Evolutionary conservation across 441 rosid species (phyloP), one percentile per base, ranked within the genome.

Genomic region (Isatis lusitanica): DNA sequence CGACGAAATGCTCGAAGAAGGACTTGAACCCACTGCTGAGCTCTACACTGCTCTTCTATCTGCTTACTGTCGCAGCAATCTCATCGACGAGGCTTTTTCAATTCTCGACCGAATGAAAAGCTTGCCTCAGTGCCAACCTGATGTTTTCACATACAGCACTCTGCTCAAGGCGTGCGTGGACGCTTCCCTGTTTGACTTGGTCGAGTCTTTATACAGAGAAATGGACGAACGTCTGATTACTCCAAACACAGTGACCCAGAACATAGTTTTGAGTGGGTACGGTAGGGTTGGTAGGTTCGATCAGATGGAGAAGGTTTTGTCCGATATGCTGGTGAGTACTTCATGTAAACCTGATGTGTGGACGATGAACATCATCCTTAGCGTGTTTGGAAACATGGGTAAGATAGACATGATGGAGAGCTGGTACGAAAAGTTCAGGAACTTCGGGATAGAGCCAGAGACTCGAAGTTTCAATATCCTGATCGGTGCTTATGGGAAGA

Each of bases 401-500:
- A 85, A 85, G 81, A 87, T 94, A 36, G 95, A 90, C 39, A 73
- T 81, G 79, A 92, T 94, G 97, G 98, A 90, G 82, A 84, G 82
- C 76, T 94, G 98, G 98, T 94, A 92, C 17, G 97, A 90, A 77
- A 94, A 92, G 81, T 90, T 92, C 33, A 83, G 94, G 4, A 80
- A 82, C 75, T 92, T 90, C 11, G 96, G 97, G 48, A 82, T 92
- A 3, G 90, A 92, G 74, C 97, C 97, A 0, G 98, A 92, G 74
- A 94, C 96, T 6, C 88, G 94, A 7, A 87, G 92, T 44, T 92
- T 90, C 76, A 94, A 94, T 74, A 89, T 90, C 59, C 76, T 94
- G 81, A 94, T 94, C 2, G 93, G 97, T 79, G 83, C 97, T 13
- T 94, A 92, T 40, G 97, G 97, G 61, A 92, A 89, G 90, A 92